Conservation (phyloP, 2,329 filamentous ascomycete genomes). For the Clonostachys rhizophaga region DNA sequence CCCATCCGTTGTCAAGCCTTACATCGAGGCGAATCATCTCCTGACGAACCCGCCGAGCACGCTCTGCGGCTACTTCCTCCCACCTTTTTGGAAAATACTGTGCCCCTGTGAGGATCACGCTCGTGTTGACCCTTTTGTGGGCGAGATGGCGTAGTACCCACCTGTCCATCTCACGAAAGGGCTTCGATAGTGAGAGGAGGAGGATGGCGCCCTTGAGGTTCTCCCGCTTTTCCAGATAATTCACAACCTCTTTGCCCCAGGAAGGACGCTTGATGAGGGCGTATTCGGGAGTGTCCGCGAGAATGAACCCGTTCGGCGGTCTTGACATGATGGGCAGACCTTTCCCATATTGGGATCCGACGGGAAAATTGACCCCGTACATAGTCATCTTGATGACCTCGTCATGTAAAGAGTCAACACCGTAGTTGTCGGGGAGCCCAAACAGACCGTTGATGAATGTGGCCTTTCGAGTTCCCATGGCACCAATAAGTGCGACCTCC, state of each 20-base stretch:
- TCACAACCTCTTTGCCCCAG: conserved; percentile 48
- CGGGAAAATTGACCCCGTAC: conserved; percentile 46
- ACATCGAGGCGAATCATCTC: no score
- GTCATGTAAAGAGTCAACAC: conserved; percentile 44
- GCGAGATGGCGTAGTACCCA: conserved; percentile 39
- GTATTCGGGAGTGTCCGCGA: conserved; percentile 49
- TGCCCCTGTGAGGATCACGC: no score
- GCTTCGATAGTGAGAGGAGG: conserved; percentile 48
- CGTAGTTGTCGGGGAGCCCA: conserved; percentile 39
- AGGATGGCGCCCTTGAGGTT: conserved; percentile 47
- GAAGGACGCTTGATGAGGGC: conserved; percentile 36
- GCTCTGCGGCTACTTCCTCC: no score
- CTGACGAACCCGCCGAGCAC: no score
- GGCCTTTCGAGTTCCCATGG: conserved; percentile 87
- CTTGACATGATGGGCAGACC: no score
- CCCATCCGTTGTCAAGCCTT: no score
- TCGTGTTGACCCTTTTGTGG: no score
- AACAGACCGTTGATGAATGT: conserved; percentile 81
- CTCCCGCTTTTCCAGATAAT: conserved; percentile 41
- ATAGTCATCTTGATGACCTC: conserved; percentile 51
- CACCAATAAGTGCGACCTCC: conserved; percentile 74
- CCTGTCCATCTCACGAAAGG: conserved; percentile 40
- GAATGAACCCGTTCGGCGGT: conserved; percentile 32
- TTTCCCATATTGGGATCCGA: conserved; percentile 11
- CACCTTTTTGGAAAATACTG: no score